phyloP scores from a whole-genome alignment of 148 eudicot species.

The Simmondsia chinensis region DNA sequence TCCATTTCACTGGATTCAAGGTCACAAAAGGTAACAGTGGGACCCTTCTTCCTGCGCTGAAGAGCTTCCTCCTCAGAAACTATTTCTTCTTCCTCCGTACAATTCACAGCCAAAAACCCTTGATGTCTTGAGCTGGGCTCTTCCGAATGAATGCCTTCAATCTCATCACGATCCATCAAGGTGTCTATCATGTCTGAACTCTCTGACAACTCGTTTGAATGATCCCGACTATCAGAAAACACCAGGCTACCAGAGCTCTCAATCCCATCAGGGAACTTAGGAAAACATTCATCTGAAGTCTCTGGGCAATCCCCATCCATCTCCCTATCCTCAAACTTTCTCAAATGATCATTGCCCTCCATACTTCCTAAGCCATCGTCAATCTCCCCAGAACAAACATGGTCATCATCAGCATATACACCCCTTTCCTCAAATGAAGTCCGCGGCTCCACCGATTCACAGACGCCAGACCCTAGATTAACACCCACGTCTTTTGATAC shows the following conservation, averaged over 20 bases:
- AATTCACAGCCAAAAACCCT: constrained; percentile 15
- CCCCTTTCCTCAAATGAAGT: not conserved
- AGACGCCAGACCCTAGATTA: not conserved
- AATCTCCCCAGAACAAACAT: not conserved
- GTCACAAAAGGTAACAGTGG: constrained; percentile 35
- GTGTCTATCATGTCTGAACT: constrained; percentile 52
- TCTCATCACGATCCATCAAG: constrained; percentile 18
- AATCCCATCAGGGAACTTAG: constrained; percentile 13
- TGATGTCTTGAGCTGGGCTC: constrained; percentile 9
- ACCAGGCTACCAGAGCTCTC: constrained; percentile 52
- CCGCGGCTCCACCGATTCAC: not conserved
- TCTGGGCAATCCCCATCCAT: not conserved
- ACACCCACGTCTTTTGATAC: not conserved
- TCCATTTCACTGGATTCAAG: constrained; percentile 13
- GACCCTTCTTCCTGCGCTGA: constrained; percentile 18
- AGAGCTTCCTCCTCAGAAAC: constrained; percentile 28
- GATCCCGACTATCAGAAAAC: constrained; percentile 47
- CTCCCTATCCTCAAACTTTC: not conserved
- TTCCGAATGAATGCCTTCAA: constrained; percentile 6
- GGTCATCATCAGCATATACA: not conserved
- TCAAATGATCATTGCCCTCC: not conserved
- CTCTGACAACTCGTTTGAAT: constrained; percentile 45
- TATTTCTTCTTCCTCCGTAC: constrained; percentile 18
- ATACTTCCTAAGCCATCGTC: constrained; percentile 1
- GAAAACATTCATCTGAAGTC: constrained; percentile 2